These are phyloP conservation scores for Botrytis elliptica DNA, from an alignment of 2,329 filamentous ascomycete genomes.

Conservation along the genomic window DNA sequence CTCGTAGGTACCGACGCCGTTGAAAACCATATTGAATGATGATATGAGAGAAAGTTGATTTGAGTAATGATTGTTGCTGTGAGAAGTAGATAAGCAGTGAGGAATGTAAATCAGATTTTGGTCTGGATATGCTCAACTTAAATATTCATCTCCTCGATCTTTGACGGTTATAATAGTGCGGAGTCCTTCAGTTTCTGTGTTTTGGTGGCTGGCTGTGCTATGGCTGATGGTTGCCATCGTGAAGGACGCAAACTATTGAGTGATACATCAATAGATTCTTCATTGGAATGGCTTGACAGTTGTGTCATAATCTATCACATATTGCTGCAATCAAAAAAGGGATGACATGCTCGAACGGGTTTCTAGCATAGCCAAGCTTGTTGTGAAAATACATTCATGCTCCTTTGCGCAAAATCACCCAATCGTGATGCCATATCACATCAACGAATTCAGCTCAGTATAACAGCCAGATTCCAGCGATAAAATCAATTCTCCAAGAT, in stretches of 20 bases:
- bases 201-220: background rate
- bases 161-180: background rate
- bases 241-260: background rate
- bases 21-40: slow-evolving; percentile 8
- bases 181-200: background rate
- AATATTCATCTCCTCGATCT: background rate
- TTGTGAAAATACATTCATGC: background rate
- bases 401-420: background rate
- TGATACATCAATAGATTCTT: background rate
- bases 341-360: background rate
- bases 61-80: background rate
- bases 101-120: background rate
- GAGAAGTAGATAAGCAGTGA: background rate
- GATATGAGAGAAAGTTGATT: background rate
- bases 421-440: background rate
- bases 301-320: background rate
- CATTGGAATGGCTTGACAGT: background rate
- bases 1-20: slow-evolving; percentile 3
- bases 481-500: background rate
- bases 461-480: too few species aligned
- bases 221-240: background rate
- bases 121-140: background rate
- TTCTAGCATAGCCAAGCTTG: background rate
- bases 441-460: background rate
- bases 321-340: background rate